Base-by-base conservation (phyloP, 768 basidiomycete genomes). In the Thelephora ganbajun region DNA sequence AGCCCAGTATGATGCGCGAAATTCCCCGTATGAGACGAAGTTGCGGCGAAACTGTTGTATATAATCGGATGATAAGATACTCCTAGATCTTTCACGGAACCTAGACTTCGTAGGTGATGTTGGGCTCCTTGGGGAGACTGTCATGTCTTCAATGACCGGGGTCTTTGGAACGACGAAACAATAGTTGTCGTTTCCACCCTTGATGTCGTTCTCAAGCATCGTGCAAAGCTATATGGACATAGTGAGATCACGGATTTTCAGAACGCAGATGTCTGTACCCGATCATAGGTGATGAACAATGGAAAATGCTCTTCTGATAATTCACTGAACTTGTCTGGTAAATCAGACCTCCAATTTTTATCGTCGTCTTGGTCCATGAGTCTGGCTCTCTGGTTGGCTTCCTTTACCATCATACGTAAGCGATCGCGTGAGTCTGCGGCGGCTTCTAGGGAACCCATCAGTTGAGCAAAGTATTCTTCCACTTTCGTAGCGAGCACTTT, bases 401-500 rank as follows among this genome's bases (percentile, higher is more conserved):
- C 50, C 3, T 54, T 36, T 20, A 43, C 16, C 2, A 36, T 39
- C 5, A 18, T 58, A 12, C 56, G 57, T 9, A 80, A 64, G 37
- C 75, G 67, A 43, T 66, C 54, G 0, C 62, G 59, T 3, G 69
- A 58, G 41, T 63, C 59, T 2, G 62, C 57, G 9, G 64, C 65
- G 2, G 66, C 55, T 2, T 58, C 51, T 30, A 76, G 58, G 0
- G 77, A 74, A 7, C 66, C 61, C 9, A 72, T 53, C 14, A 83
- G 60, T 52, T 73, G 73, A 3, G 52, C 47, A 53, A 78, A 87
- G 55, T 81, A 77, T 37, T 79, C 76, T 51, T 79, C 69, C n/a
- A 86, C 83, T 51, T 80, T 82, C n/a, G 63, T 64, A 0, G 80
- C 80, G 2, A 86, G 69, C 14, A 77, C 66, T 14, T 68, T 69